A percentile compares a stretch with the other conserved stretches of the same genome.
phyloP scores from a whole-genome alignment of 306 rosid species.

The Dryas alaskensis region DNA sequence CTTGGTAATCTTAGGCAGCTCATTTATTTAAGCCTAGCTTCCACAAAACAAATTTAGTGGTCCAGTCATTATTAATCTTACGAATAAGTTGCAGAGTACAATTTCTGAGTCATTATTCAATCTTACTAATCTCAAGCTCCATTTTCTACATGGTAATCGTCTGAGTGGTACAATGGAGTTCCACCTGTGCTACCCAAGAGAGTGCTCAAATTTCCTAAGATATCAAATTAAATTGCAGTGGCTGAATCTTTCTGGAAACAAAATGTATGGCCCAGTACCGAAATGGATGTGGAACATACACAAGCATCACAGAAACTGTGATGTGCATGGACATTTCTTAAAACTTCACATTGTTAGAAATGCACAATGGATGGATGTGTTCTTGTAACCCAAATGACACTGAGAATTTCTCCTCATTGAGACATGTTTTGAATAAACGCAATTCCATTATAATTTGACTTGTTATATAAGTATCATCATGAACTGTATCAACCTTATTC shows the following conservation, averaged over 20 bases:
- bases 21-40: rapidly evolving
- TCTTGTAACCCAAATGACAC: too few relatives aligned
- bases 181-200: background rate
- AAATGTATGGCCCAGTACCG: background rate
- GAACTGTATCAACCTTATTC: background rate
- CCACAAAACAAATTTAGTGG: background rate
- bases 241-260: background rate
- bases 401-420: too few relatives aligned
- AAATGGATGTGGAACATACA: slow-evolving; percentile 7
- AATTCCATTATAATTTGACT: background rate
- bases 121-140: background rate
- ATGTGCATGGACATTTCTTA: background rate
- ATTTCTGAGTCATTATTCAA: background rate
- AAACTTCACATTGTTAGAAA: background rate
- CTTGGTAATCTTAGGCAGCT: slow-evolving; percentile 13
- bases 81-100: too few relatives aligned
- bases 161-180: background rate
- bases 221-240: background rate
- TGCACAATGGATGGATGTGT: too few relatives aligned
- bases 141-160: rapidly evolving
- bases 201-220: slow-evolving; percentile 3
- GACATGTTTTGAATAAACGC: background rate
- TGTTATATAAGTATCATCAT: background rate
- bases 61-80: background rate
- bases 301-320: background rate